These are phyloP conservation scores for Lachnellula subtilissima DNA, from an alignment of 2,329 filamentous ascomycete genomes.

Conservation along the genomic window DNA sequence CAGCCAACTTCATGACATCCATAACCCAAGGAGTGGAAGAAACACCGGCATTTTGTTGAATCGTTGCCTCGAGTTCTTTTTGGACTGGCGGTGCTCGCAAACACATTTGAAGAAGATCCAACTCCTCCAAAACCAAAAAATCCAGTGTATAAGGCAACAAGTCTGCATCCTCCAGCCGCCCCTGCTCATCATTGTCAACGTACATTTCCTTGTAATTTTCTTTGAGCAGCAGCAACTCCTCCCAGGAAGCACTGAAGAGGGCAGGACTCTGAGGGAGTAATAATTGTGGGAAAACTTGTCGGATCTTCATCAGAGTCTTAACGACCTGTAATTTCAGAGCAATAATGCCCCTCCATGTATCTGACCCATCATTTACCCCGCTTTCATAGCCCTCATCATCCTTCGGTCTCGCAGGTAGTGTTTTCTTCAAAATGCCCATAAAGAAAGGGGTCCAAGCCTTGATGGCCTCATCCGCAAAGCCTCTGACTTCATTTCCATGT, in stretches of 20 bases:
- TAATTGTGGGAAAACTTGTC: slow-evolving; percentile 74
- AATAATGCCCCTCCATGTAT: slow-evolving; percentile 74
- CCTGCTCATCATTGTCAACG: slow-evolving; percentile 79
- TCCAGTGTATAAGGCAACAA: slow-evolving; percentile 92
- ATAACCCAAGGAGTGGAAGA: slow-evolving; percentile 73
- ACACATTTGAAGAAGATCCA: slow-evolving; percentile 91
- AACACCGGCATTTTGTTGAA: slow-evolving; percentile 55
- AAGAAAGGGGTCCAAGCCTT: slow-evolving; percentile 88
- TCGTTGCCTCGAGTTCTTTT: slow-evolving; percentile 78
- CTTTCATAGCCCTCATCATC: slow-evolving; percentile 53
- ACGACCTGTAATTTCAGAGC: slow-evolving; percentile 91
- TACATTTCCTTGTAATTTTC: slow-evolving; percentile 75
- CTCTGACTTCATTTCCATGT: slow-evolving; percentile 78
- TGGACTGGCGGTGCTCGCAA: slow-evolving; percentile 84
- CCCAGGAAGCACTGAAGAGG: slow-evolving; percentile 85
- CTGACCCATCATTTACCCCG: slow-evolving; percentile 47
- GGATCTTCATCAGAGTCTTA: slow-evolving; percentile 87
- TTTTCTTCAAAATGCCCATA: slow-evolving; percentile 68
- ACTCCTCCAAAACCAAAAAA: slow-evolving; percentile 85
- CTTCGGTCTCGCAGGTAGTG: slow-evolving; percentile 57
- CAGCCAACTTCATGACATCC: slow-evolving; percentile 80
- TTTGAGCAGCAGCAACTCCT: slow-evolving; percentile 73
- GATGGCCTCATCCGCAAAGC: slow-evolving; percentile 83
- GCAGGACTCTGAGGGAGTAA: slow-evolving; percentile 76
- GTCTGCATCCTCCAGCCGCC: slow-evolving; percentile 83